Conservation (phyloP, 441 rosid species). For the Croton setiger region DNA sequence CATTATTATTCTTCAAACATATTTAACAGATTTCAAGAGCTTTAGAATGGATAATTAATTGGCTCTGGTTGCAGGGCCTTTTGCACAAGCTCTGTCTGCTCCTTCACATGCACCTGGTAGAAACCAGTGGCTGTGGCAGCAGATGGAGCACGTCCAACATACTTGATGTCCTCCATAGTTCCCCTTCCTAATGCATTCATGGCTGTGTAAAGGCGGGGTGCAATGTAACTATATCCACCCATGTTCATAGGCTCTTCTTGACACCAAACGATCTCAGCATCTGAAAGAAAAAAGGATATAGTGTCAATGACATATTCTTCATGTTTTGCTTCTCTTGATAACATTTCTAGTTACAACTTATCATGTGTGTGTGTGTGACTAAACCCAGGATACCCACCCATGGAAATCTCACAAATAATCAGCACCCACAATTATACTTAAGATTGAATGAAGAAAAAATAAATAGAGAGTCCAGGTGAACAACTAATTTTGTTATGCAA, state of each 20-base stretch:
- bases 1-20: conserved; percentile 1
- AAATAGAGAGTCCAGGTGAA: too few relatives aligned
- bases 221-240: conserved; percentile 83
- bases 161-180: conserved; percentile 65
- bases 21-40: conserved; percentile 8
- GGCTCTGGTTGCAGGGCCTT: conserved; percentile 69
- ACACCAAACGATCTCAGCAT: conserved; percentile 97
- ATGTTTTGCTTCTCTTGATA: too few relatives aligned
- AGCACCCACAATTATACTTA: background rate
- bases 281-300: conserved; percentile 30
- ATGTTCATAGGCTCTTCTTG: conserved; percentile 99
- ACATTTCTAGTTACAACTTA: too few relatives aligned
- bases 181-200: conserved; percentile 68
- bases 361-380: too few relatives aligned
- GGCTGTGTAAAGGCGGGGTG: conserved; percentile 73
- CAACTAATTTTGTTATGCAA: background rate
- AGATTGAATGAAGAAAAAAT: conserved; percentile 1
- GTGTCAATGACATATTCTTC: background rate
- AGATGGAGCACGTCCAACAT: conserved; percentile 87
- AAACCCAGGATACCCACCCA: background rate
- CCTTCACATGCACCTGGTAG: conserved; percentile 70
- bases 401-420: background rate
- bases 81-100: conserved; percentile 72
- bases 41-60: conserved; percentile 33
- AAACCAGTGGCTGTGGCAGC: conserved; percentile 96